phyloP scores from a whole-genome alignment of 2,329 filamentous ascomycete genomes.

The Endothia cerciana region DNA sequence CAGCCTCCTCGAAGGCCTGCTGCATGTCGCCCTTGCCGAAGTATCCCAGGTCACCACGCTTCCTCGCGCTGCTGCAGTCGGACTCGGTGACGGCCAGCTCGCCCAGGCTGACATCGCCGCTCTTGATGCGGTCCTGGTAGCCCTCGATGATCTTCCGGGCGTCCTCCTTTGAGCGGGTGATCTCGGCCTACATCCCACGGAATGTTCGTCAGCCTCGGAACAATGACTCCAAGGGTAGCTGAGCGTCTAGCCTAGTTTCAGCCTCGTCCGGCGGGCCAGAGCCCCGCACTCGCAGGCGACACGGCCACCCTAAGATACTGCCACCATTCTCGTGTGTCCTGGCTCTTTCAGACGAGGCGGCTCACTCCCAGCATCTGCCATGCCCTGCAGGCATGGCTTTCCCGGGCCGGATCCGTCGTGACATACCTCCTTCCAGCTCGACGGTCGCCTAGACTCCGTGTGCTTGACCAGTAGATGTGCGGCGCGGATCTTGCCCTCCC shows the following conservation, averaged over 20 bases:
- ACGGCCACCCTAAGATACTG: background rate
- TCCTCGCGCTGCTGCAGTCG: constrained; percentile 93
- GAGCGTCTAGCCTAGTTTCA: background rate
- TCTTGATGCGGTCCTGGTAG: constrained; percentile 77
- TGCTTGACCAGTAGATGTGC: constrained; percentile 96
- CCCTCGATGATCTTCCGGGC: constrained; percentile 75
- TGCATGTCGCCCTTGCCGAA: constrained; percentile 98
- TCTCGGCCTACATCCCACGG: constrained; percentile 62
- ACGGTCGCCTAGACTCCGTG: constrained; percentile 80
- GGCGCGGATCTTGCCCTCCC: constrained; percentile 81
- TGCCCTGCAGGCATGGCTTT: too few species aligned
- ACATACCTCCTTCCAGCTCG: constrained; percentile 83
- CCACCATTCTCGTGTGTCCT: background rate
- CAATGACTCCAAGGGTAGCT: background rate
- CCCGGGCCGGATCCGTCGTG: background rate
- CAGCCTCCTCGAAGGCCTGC: constrained; percentile 95
- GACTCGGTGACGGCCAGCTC: constrained; percentile 88
- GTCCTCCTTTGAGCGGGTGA: constrained; percentile 87
- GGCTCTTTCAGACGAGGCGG: background rate
- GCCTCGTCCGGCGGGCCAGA: background rate
- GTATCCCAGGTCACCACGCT: constrained; percentile 91
- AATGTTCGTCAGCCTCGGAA: constrained; percentile 11
- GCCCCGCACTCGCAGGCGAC: background rate
- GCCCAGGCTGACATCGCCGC: constrained; percentile 70
- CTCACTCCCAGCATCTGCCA: background rate